Base-by-base conservation (phyloP, 1,284 basidiomycete species). In the Pterulicium gracile region DNA sequence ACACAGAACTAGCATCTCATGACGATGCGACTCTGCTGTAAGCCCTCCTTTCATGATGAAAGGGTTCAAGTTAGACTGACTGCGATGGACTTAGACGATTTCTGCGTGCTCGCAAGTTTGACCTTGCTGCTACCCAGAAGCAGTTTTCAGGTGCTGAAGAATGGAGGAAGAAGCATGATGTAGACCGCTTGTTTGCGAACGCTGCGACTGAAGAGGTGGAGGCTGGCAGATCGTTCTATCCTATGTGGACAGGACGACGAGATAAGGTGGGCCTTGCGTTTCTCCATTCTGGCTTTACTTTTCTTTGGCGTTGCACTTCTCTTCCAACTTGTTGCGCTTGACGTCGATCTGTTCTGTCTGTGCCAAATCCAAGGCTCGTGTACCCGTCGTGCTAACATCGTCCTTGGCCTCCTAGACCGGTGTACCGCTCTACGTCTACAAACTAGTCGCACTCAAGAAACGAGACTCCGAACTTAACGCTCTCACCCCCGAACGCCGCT, bases 161-260 rank as follows among this genome's bases (percentile, higher is more conserved):
- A 10, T 89, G 86, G 86, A 63, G 84, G 50, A 67, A 67, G 55
- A 61, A 72, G 53, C 67, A 83, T 55, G 60, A 74, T 36, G 78
- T 88, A 5, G 67, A 76, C 27, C 65, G 67, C 14, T 61, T 87
- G n/a, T 88, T 76, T 59, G 67, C 69, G 14, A 68, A 67, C 2
- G 81, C 85, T 53, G 69, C 73, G 19, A 45, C 63, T 0, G 68
- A 69, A 10, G 86, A 88, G 53, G 69, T 88, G 50, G 75, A 81
- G 56, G 56, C 57, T 19, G 61, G 76, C 2, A 75, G 75, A 57
- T 66, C 69, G 45, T 85, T 79, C 50, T 88, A 88, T 63, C 82
- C 86, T 1, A 70, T 81, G 24, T 88, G 83, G 83, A 88, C 84
- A 1, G 86, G 85, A 1, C 67, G 80, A 47, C 66, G 84, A 55